Evolutionary conservation across 805 yeast genomes (phyloP).

Genomic region (Hanseniaspora vineae): DNA sequence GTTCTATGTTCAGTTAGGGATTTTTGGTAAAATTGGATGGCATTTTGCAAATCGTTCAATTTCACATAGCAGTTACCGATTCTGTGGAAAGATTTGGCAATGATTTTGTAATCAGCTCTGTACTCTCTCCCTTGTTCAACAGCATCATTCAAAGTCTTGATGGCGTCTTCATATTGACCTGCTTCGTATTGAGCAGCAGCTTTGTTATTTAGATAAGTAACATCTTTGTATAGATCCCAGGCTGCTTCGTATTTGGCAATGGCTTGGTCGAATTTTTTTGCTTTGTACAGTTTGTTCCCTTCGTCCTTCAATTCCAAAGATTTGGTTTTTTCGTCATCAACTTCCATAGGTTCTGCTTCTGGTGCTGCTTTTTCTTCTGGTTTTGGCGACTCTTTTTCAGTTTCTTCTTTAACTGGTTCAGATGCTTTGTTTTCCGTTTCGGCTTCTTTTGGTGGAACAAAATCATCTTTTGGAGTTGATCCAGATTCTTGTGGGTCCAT

Average conservation of each 20-base stretch:
- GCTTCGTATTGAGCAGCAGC: conserved; percentile 97
- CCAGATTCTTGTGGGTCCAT: conserved; percentile 22
- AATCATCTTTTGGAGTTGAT: conserved; percentile 19
- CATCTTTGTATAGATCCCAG: conserved; percentile 67
- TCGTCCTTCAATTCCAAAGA: conserved; percentile 67
- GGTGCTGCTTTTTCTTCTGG: conserved; percentile 9
- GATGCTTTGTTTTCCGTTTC: conserved; percentile 6
- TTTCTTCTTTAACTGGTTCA: conserved; percentile 18
- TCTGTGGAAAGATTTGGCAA: conserved; percentile 90
- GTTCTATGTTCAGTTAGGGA: conserved; percentile 95
- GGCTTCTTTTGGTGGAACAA: conserved; percentile 17
- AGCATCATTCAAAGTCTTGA: conserved; percentile 68
- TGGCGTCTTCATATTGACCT: conserved; percentile 79
- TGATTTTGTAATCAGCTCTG: conserved; percentile 82
- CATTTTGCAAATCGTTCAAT: conserved; percentile 55
- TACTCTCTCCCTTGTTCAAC: conserved; percentile 79
- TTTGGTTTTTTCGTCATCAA: conserved; percentile 24
- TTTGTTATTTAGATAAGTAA: conserved; percentile 87
- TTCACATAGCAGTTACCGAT: conserved; percentile 75
- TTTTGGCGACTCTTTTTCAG: conserved; percentile 7
- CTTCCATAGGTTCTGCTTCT: conserved; percentile 8
- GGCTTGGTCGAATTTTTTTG: conserved; percentile 84
- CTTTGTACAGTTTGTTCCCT: conserved; percentile 80
- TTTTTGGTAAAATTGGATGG: conserved; percentile 71
- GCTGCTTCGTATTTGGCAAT: conserved; percentile 78